Percentiles rank a stretch among this genome's conserved stretches.
Conservation (phyloP, 305 asterid genomes). For the Lippia alba region DNA sequence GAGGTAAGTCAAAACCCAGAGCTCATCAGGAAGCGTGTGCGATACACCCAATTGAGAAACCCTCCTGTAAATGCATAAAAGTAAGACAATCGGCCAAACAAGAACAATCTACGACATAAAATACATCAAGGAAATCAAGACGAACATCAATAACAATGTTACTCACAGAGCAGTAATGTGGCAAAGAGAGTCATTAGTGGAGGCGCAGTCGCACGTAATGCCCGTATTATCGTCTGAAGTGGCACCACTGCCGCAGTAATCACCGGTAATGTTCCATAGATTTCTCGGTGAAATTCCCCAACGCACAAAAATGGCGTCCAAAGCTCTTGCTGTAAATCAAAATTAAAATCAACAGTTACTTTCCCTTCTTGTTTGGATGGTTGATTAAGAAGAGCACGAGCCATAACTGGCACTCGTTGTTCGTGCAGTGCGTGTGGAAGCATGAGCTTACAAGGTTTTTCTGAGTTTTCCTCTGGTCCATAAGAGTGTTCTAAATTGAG, state of each 20-base stretch:
- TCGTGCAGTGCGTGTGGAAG: too few species aligned
- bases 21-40: slow-evolving; percentile 70
- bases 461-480: too few species aligned
- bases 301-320: slow-evolving; percentile 58
- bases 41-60: slow-evolving; percentile 50
- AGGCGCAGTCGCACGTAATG: slow-evolving; percentile 71
- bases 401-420: too few species aligned
- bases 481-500: too few species aligned
- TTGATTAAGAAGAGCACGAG: too few species aligned
- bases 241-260: slow-evolving; percentile 48
- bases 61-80: slow-evolving; percentile 52
- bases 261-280: slow-evolving; percentile 69
- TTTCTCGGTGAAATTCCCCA: slow-evolving; percentile 49
- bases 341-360: not conserved
- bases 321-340: slow-evolving; percentile 49
- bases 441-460: too few species aligned
- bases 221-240: slow-evolving; percentile 53
- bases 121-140: not conserved
- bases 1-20: slow-evolving; percentile 80
- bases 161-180: slow-evolving; percentile 72
- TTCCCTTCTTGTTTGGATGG: too few species aligned
- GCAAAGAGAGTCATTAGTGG: slow-evolving; percentile 46
- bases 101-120: not conserved
- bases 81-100: not conserved
- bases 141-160: not conserved